phyloP scores from a whole-genome alignment of 2,329 filamentous ascomycete species.

The Arthrobotrys sphaeroides region DNA sequence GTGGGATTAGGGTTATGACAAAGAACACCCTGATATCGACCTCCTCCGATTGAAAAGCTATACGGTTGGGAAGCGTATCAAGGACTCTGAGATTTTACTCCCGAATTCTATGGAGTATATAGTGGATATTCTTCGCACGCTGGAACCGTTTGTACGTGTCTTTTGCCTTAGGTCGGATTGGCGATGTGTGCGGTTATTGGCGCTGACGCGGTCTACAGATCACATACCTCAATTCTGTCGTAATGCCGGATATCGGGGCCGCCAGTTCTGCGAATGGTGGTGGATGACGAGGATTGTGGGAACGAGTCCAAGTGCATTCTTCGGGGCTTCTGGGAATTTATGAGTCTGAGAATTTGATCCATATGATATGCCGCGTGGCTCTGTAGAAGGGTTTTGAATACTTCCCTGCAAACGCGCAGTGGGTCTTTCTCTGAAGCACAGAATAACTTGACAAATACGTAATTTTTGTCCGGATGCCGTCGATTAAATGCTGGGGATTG shows the following conservation, averaged over 20 bases:
- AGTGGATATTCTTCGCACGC: conserved; percentile 70
- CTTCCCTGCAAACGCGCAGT: too few species aligned
- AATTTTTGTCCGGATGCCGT: background rate
- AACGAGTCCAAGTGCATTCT: background rate
- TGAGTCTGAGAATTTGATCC: background rate
- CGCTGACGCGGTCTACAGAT: conserved; percentile 64
- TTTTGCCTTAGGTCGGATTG: conserved; percentile 49
- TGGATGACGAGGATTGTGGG: background rate
- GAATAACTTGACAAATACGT: background rate
- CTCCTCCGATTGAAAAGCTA: conserved; percentile 83
- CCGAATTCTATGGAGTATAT: conserved; percentile 73
- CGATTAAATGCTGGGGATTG: background rate
- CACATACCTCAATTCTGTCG: conserved; percentile 75
- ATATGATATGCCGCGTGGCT: too few species aligned
- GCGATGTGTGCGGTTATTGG: background rate
- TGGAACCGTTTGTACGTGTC: conserved; percentile 81
- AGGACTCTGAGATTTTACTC: conserved; percentile 72
- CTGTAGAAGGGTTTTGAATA: too few species aligned
- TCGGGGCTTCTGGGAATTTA: background rate
- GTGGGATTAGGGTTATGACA: conserved; percentile 72
- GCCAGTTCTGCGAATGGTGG: background rate
- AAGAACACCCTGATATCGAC: conserved; percentile 79
- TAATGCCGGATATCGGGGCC: conserved; percentile 72
- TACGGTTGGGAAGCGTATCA: conserved; percentile 74
- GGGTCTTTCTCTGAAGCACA: background rate